Percentiles rank a stretch among this genome's conserved stretches.
These are phyloP conservation scores for Fusarium aywerte DNA, from an alignment of 2,329 filamentous ascomycete genomes.

Conservation along the genomic window DNA sequence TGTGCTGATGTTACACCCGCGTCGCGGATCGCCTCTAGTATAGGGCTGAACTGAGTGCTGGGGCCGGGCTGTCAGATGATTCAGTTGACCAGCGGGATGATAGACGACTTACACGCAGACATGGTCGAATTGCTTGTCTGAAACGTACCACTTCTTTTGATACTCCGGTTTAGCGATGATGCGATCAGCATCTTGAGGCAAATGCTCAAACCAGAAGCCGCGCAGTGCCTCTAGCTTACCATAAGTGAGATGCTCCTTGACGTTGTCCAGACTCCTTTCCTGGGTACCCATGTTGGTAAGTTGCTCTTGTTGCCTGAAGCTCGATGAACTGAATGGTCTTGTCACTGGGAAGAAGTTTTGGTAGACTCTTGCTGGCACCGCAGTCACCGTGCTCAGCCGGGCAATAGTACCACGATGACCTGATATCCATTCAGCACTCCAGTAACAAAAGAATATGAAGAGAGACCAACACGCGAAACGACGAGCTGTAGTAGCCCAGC, in stretches of 20 bases:
- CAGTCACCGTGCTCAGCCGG: conserved; percentile 4
- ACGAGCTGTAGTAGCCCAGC: conserved; percentile 17
- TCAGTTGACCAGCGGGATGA: accelerated
- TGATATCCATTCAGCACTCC: conserved; percentile 38
- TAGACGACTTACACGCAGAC: conserved; percentile 49
- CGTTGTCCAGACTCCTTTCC: neutral
- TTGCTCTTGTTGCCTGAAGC: neutral
- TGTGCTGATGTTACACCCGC: conserved; percentile 44
- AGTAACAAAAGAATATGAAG: conserved; percentile 33
- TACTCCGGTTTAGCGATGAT: conserved; percentile 45
- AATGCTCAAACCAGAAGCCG: conserved; percentile 55
- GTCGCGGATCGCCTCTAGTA: conserved; percentile 50
- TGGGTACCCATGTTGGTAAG: conserved; percentile 10
- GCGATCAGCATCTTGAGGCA: conserved; percentile 43
- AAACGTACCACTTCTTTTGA: conserved; percentile 51
- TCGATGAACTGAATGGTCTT: conserved; percentile 11
- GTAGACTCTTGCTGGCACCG: conserved; percentile 6
- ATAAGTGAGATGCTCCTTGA: conserved; percentile 44
- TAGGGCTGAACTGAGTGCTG: conserved; percentile 49
- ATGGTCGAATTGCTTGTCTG: conserved; percentile 50
- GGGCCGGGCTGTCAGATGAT: neutral
- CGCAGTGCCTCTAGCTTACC: conserved; percentile 48
- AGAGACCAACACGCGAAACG: conserved; percentile 39
- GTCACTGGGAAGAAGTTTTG: neutral
- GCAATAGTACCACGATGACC: conserved; percentile 18